phyloP scores from a whole-genome alignment of 2,329 filamentous ascomycete genomes.

The Xylariaceae sp. region DNA sequence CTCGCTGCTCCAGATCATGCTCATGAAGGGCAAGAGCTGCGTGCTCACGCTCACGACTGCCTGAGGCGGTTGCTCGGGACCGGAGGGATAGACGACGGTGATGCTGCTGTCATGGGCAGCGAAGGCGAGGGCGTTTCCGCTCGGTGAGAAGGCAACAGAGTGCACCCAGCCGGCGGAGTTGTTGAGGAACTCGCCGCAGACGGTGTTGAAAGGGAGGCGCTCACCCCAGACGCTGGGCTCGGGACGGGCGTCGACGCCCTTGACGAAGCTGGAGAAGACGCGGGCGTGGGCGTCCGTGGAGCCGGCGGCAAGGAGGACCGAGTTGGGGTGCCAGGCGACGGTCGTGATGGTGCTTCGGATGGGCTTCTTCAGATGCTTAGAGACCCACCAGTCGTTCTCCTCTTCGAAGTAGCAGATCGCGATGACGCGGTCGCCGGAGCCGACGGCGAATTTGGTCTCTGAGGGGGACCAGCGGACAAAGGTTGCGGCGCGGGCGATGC shows the following conservation, averaged over 20 bases:
- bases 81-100: conserved; percentile 91
- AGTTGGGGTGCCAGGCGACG: conserved; percentile 96
- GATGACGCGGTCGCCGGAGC: conserved; percentile 90
- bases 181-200: conserved; percentile 94
- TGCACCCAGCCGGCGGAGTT: conserved; percentile 97
- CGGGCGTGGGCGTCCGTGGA: conserved; percentile 96
- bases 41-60: conserved; percentile 89
- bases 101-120: conserved; percentile 93
- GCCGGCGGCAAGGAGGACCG: conserved; percentile 85
- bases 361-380: conserved; percentile 98
- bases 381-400: conserved; percentile 99
- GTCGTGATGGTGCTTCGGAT: conserved; percentile 96
- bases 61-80: conserved; percentile 80
- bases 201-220: conserved; percentile 92
- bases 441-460: conserved; percentile 95
- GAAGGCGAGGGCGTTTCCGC: conserved; percentile 88
- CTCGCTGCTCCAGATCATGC: conserved; percentile 86
- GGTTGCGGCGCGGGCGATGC: conserved; percentile 93
- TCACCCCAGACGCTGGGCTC: conserved; percentile 91
- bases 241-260: conserved; percentile 82
- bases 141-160: conserved; percentile 86
- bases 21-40: conserved; percentile 86
- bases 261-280: conserved; percentile 94
- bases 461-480: conserved; percentile 96
- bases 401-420: conserved; percentile 98